Evolutionary conservation across 2,329 filamentous ascomycete species (phyloP).

Genomic region (Fusarium clavum): DNA sequence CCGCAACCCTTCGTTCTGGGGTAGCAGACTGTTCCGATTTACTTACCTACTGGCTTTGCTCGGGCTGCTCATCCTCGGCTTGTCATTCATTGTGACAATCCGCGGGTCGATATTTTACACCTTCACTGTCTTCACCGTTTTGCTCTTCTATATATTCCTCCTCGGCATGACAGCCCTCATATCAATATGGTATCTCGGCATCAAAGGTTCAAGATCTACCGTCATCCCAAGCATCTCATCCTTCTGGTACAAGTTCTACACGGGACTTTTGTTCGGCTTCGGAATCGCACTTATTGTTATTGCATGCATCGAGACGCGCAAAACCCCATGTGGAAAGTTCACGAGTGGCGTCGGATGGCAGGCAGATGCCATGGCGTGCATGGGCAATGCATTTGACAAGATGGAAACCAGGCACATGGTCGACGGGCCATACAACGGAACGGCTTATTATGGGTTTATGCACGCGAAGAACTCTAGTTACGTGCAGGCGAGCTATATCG

Average conservation of each 20-base stretch:
- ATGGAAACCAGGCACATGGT: not conserved
- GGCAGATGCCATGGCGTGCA: constrained; percentile 7
- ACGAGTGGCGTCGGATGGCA: constrained; percentile 5
- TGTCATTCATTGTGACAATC: not conserved
- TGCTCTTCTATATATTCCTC: not conserved
- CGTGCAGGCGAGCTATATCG: not conserved
- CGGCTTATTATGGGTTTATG: not conserved
- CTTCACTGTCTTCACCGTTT: not conserved
- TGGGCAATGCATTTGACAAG: not conserved
- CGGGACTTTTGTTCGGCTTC: not conserved
- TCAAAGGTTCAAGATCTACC: not conserved
- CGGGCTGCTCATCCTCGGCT: not conserved
- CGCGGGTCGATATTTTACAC: not conserved
- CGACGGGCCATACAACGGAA: constrained; percentile 12
- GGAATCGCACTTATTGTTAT: not conserved
- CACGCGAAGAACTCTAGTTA: constrained; percentile 6
- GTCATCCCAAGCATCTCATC: constrained; percentile 17
- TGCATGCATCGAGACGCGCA: constrained; percentile 16
- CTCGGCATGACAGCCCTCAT: not conserved
- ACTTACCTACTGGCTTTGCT: not conserved
- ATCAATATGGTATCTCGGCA: not conserved
- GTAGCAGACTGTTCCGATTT: not conserved
- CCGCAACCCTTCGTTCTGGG: not conserved
- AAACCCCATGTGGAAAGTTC: constrained; percentile 23
- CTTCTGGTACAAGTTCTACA: constrained; percentile 14